Conservation (phyloP, 495 filamentous ascomycete genomes). For the Podospora tetraspora region DNA sequence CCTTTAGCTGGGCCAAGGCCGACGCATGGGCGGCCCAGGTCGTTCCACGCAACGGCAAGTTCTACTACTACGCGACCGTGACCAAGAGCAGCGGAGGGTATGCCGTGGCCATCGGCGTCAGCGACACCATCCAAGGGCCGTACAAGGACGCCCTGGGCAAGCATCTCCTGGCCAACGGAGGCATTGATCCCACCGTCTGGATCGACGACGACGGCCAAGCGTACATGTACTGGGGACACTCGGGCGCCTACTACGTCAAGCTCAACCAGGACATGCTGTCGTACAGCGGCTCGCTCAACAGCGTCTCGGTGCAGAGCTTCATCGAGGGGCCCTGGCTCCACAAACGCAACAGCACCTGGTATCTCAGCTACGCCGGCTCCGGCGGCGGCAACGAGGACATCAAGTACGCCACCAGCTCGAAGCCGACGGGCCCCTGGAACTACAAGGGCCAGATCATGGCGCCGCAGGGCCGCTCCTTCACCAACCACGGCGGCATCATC, state of each 20-base stretch:
- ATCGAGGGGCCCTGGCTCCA: constrained; percentile 32
- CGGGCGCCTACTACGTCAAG: constrained; percentile 25
- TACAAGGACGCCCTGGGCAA: constrained; percentile 29
- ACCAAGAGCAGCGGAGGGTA: constrained; percentile 20
- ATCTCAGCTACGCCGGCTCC: constrained; percentile 26
- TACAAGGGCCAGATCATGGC: constrained; percentile 30
- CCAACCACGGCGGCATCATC: constrained; percentile 29
- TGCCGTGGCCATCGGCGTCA: constrained; percentile 27
- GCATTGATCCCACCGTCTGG: constrained; percentile 23
- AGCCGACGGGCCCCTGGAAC: constrained; percentile 30
- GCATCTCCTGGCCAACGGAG: constrained; percentile 25
- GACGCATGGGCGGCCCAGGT: constrained; percentile 24
- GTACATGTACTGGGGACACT: constrained; percentile 22
- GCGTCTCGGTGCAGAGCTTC: constrained; percentile 22
- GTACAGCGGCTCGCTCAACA: constrained; percentile 22
- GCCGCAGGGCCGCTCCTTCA: constrained; percentile 22
- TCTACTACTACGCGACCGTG: constrained; percentile 31
- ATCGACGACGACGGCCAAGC: constrained; percentile 20
- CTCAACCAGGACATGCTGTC: constrained; percentile 33
- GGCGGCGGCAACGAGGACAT: constrained; percentile 31
- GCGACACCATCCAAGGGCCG: constrained; percentile 27
- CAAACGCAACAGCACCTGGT: constrained; percentile 31
- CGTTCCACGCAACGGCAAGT: constrained; percentile 28
- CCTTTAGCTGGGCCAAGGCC: constrained; percentile 15
- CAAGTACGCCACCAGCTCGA: constrained; percentile 26